Percentiles rank a stretch among this genome's conserved stretches.
phyloP scores from a whole-genome alignment of 176 grass and related monocot species.

The Saccharum officinarum region DNA sequence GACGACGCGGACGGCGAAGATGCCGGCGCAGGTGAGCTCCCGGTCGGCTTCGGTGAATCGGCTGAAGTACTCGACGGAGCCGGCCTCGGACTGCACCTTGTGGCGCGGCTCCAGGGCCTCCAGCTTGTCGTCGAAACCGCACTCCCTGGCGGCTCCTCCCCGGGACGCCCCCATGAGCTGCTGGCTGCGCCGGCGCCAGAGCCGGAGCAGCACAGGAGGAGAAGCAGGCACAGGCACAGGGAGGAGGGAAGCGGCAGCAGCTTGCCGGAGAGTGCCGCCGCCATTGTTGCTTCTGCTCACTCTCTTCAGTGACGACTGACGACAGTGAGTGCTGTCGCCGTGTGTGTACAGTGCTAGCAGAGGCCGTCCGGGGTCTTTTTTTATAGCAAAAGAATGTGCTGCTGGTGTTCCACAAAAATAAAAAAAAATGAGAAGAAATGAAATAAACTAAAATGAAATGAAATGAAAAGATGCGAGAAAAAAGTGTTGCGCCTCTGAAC shows the following conservation, averaged over 20 bases:
- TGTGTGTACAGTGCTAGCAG: background rate
- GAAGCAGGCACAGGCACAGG: background rate
- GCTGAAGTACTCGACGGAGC: background rate
- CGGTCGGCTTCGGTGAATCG: background rate
- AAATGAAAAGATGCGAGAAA: background rate
- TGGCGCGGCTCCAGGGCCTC: background rate
- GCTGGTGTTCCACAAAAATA: background rate
- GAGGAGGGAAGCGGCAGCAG: background rate
- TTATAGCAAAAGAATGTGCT: background rate
- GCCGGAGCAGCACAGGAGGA: background rate
- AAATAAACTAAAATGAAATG: background rate
- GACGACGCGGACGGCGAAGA: background rate
- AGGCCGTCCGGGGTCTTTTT: background rate
- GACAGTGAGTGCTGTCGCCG: background rate
- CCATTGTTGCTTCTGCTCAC: background rate
- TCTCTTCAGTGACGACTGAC: background rate
- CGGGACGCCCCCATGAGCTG: background rate
- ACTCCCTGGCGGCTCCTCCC: background rate
- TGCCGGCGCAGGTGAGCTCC: conserved; percentile 11
- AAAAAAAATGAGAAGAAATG: too few species aligned
- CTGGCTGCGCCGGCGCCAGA: background rate
- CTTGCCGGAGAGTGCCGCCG: background rate
- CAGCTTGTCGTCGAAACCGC: background rate
- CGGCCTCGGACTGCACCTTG: background rate
- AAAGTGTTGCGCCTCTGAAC: too few species aligned